Conservation (phyloP, 768 basidiomycete species). For the Leccinellum luteum region DNA sequence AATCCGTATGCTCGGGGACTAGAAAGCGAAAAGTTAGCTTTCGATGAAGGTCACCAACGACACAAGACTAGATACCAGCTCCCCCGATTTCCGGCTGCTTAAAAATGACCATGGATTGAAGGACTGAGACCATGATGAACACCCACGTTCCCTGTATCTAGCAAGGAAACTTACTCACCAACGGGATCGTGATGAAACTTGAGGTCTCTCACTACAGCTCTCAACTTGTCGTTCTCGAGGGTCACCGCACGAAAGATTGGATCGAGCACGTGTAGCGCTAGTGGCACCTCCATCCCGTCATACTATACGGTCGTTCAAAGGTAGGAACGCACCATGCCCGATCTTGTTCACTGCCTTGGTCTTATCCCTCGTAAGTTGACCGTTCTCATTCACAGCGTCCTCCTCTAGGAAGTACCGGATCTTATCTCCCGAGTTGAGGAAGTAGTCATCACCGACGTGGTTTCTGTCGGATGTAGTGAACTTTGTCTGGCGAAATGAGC, state of each 20-base stretch:
- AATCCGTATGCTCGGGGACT: slow-evolving; percentile 95
- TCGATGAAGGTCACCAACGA: neutral
- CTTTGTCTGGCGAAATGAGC: slow-evolving; percentile 57
- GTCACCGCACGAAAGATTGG: slow-evolving; percentile 77
- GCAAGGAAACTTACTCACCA: slow-evolving; percentile 42
- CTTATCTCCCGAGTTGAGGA: slow-evolving; percentile 89
- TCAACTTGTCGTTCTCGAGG: slow-evolving; percentile 72
- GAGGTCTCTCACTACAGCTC: slow-evolving; percentile 69
- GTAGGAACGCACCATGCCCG: slow-evolving; percentile 61
- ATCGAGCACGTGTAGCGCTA: slow-evolving; percentile 84
- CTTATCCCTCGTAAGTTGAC: slow-evolving; percentile 70
- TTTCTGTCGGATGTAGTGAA: slow-evolving; percentile 78
- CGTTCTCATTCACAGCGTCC: slow-evolving; percentile 68
- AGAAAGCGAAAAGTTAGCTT: neutral
- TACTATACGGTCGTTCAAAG: neutral
- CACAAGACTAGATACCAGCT: slow-evolving; percentile 54
- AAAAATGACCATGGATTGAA: slow-evolving; percentile 94
- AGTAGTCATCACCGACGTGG: slow-evolving; percentile 91
- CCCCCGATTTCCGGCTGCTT: slow-evolving; percentile 94
- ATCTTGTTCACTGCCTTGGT: slow-evolving; percentile 92
- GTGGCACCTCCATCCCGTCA: slow-evolving; percentile 1
- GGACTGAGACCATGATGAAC: slow-evolving; percentile 42
- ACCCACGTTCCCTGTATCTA: neutral
- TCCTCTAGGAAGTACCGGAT: slow-evolving; percentile 95
- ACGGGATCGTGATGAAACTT: slow-evolving; percentile 84